Evolutionary conservation across 1,284 basidiomycete genomes (phyloP).

Genomic region (Exsudoporus floridanus): DNA sequence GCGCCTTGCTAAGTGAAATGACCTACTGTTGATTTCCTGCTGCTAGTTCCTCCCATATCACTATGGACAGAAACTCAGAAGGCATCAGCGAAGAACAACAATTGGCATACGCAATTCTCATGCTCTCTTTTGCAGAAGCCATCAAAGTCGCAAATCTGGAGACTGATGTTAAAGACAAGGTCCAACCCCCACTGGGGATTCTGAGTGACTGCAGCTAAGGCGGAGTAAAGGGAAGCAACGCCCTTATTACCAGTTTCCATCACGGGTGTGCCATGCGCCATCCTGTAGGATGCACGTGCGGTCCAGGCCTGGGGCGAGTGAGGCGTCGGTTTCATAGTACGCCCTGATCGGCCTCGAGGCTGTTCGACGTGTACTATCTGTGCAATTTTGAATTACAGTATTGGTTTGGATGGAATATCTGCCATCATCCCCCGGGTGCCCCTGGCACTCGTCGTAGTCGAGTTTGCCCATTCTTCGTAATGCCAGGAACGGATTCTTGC

Average conservation of each 20-base stretch:
- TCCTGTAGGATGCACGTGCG: neutral
- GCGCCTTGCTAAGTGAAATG: neutral
- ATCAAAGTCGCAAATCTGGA: conserved; percentile 13
- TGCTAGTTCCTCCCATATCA: conserved; percentile 46
- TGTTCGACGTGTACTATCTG: conserved; percentile 13
- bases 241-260: conserved; percentile 14
- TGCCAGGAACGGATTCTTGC: neutral
- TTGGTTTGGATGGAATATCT: neutral
- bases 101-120: conserved; percentile 28
- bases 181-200: neutral
- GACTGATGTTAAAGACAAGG: neutral
- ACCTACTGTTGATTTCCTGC: conserved; percentile 44
- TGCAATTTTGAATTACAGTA: neutral
- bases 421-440: too few relatives aligned
- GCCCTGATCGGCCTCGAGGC: conserved; percentile 17
- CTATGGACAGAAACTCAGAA: conserved; percentile 27
- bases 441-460: neutral
- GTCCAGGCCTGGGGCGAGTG: neutral
- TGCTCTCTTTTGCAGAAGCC: conserved; percentile 16
- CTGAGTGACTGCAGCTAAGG: neutral
- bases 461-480: neutral
- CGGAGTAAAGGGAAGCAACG: neutral
- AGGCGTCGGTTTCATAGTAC: conserved; percentile 2
- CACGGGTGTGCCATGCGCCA: neutral
- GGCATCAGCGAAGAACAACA: neutral